phyloP scores from a whole-genome alignment of 2,329 filamentous ascomycete species.

The Ampelomyces quisqualis region DNA sequence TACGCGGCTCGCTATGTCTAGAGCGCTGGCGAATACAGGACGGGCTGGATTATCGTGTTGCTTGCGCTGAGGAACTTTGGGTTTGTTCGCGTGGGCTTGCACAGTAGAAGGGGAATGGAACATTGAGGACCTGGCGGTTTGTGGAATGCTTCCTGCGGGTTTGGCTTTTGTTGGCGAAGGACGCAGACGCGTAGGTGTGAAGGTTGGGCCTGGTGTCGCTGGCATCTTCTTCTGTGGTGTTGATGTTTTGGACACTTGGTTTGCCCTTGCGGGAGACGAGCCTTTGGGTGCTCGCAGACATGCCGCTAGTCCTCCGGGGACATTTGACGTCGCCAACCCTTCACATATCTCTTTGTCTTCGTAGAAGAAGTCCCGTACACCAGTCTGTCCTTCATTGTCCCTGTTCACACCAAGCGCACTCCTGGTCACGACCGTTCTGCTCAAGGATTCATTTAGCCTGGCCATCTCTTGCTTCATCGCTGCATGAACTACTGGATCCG shows the following conservation, averaged over 20 bases:
- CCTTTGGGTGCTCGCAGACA: too few relatives aligned
- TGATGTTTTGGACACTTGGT: too few relatives aligned
- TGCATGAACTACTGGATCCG: neutral
- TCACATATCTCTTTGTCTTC: too few relatives aligned
- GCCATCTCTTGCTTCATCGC: conserved; percentile 3
- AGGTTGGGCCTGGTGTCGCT: neutral
- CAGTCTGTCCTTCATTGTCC: too few relatives aligned
- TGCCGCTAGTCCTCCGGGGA: too few relatives aligned
- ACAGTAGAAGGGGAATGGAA: neutral
- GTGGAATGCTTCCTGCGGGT: neutral
- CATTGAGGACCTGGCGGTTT: neutral
- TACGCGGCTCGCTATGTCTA: conserved; percentile 17
- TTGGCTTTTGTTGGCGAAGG: neutral
- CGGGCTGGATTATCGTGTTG: neutral
- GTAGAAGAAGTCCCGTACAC: too few relatives aligned
- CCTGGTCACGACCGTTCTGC: neutral
- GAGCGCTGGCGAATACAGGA: conserved; percentile 10
- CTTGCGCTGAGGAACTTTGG: neutral
- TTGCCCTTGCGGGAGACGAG: too few relatives aligned
- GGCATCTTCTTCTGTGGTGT: neutral
- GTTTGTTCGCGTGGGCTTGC: neutral
- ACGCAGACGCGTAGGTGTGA: neutral
- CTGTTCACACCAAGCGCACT: too few relatives aligned
- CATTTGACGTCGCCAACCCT: too few relatives aligned
- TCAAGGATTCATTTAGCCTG: neutral